Evolutionary conservation across 306 rosid genomes (phyloP).

Genomic region (Quercus engelmannii): DNA sequence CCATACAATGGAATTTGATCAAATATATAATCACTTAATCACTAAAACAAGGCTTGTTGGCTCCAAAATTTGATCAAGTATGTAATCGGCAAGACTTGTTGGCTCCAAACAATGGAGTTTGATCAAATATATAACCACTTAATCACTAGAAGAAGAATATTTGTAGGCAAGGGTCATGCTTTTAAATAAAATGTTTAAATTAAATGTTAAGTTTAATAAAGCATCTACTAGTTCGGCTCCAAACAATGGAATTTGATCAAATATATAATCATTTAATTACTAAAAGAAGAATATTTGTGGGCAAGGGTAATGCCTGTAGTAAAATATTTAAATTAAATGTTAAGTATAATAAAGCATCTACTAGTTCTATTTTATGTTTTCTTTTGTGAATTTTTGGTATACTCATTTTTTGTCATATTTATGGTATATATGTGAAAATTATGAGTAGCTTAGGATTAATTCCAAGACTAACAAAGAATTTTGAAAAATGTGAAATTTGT

Average conservation of each 20-base stretch:
- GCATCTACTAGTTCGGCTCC: not conserved
- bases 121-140: no score
- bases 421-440: not conserved
- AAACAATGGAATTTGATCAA: not conserved
- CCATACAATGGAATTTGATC: not conserved
- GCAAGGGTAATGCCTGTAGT: not conserved
- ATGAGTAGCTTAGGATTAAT: not conserved
- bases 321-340: no score
- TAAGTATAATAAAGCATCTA: not conserved
- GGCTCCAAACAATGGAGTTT: not conserved
- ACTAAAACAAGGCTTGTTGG: no score
- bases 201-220: no score
- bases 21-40: no score
- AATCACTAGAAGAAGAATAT: no score
- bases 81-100: no score
- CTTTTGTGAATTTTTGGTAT: not conserved
- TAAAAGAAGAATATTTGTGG: not conserved
- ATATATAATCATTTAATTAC: not conserved
- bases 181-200: no score
- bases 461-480: not conserved
- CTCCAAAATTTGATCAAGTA: not conserved
- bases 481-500: no score
- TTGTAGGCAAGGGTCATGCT: not conserved
- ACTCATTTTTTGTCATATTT: not conserved
- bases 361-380: not conserved